Evolutionary conservation across 495 filamentous ascomycete genomes (phyloP), one percentile per base, ranked within the genome.

Genomic region (Talaromyces thailandensis): DNA sequence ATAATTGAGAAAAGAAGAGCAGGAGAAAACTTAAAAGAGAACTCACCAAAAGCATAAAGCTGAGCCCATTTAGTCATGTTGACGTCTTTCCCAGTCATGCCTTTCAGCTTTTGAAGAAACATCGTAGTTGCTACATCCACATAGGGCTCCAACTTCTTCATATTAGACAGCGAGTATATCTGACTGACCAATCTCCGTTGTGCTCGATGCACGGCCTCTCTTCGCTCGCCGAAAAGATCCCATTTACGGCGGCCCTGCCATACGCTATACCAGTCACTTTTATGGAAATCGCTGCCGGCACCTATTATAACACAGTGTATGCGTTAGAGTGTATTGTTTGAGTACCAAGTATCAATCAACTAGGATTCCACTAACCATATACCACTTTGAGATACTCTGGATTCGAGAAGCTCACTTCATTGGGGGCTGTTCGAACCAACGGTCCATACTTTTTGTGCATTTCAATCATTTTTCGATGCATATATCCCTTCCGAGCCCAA

Each of bases 91-190:
- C 35, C 35, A 16, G 51, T 25, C 56, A 24, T 26, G 6, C 26
- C 32, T 5, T 21, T 66, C 9, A 81, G 61, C 6, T 67, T 75
- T n/a, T 56, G 53, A 6, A 67, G 61, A 0, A 83, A 63, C 3
- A 69, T 59, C 8, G 65, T 18, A 9, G 81, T 65, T 1, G 72
- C 60, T 1, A 56, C 57, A 61, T 80, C 75, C 16, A 82, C 68
- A 31, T 73, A 65, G 0, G 70, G 58, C 59, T 83, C 76, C 3
- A 63, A 61, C 56, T 75, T 73, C 4, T 79, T 70, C 6, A 81
- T 66, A 59, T 73, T 79, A 7, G 75, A 74, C 1, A 79, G 70
- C 0, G 73, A 58, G 63, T 75, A 80, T 1, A 71, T 76, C 0
- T 71, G 61, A 0, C 74, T 68, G 23, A 80, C 56, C 57, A 75